Conservation (phyloP, 2,329 filamentous ascomycete genomes). For the Sordariomycetes sp. region DNA sequence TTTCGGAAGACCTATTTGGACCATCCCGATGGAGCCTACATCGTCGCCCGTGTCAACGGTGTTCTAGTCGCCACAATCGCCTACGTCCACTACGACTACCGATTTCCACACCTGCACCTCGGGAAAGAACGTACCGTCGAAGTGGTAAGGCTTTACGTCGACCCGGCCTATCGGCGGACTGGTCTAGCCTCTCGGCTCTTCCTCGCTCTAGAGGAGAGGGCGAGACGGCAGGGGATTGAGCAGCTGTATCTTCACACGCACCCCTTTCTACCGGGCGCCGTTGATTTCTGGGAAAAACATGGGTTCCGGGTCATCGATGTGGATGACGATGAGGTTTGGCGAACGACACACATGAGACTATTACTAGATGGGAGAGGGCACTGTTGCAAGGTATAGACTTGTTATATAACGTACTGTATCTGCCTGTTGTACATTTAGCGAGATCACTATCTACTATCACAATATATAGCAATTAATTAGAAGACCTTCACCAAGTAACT, state of each 20-base stretch:
- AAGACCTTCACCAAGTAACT: no score
- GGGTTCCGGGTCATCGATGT: conserved; percentile 9
- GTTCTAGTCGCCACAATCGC: conserved; percentile 13
- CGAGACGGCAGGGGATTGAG: conserved; percentile 8
- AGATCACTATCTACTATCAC: neutral
- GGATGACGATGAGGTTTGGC: conserved; percentile 14
- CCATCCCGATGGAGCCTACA: conserved; percentile 9
- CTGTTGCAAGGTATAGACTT: neutral
- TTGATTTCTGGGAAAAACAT: conserved; percentile 13
- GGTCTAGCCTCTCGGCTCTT: conserved; percentile 14
- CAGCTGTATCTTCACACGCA: conserved; percentile 15
- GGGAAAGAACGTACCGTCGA: conserved; percentile 10
- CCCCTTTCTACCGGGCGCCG: conserved; percentile 13
- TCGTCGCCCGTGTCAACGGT: conserved; percentile 8
- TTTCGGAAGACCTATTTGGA: conserved; percentile 13
- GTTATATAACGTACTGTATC: neutral
- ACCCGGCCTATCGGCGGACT: conserved; percentile 12
- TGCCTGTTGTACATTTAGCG: neutral
- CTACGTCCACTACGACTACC: conserved; percentile 12
- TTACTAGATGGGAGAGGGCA: neutral
- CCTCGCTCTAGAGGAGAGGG: conserved; percentile 7
- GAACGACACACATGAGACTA: conserved; percentile 14
- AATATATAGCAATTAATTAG: neutral
- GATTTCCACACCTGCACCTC: conserved; percentile 11
- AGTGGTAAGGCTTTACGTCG: conserved; percentile 14